Evolutionary conservation across 495 filamentous ascomycete genomes (phyloP), one percentile per base, ranked within the genome.

Genomic region (Daldinia caldariorum): DNA sequence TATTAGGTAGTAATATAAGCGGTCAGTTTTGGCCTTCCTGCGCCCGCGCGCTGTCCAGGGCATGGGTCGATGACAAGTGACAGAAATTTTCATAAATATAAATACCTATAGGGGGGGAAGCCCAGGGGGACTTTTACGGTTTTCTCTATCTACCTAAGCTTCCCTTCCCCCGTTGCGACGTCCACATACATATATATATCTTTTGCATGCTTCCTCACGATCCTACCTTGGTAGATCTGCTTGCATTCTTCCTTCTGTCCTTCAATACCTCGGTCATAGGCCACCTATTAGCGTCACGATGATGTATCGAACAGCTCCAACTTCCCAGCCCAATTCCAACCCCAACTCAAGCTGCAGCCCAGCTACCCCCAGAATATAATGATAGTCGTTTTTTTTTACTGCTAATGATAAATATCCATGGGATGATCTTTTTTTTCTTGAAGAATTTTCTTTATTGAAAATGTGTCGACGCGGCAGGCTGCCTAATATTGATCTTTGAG

Each of bases 1-100:
- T 58, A 45, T 71, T 64, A 63, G 63, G 69, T 71, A 60, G 55
- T 57, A 68, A 68, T 61, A 50, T 63, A 68, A 58, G 63, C 60
- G 65, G 70, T 68, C 70, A 68, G 61, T 59, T 61, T 26, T 26
- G 26, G 61, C 41, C 39, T 39, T 35, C 34, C 6, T 38, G 58
- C 45, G 26, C 31, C 1, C 26, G 26, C 26, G 1, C 26, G 26
- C 26, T 26, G 26, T 3, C 26, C 26, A 3, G 26, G 65, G 26
- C 20, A 68, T 64, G 65, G 65, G 61, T 34, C 58, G 64, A 64
- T 68, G 34, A 51, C 29, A 67, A 72, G 56, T 67, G 69, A 72
- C 35, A 58, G 49, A 59, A 61, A 35, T 3, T 18, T 63, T 26
- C 37, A 65, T 54, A 67, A 58, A 67, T 64, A 64, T 63, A 60